Base-by-base conservation (phyloP, 169 alveolate genomes). In the Eimeria sp. region DNA sequence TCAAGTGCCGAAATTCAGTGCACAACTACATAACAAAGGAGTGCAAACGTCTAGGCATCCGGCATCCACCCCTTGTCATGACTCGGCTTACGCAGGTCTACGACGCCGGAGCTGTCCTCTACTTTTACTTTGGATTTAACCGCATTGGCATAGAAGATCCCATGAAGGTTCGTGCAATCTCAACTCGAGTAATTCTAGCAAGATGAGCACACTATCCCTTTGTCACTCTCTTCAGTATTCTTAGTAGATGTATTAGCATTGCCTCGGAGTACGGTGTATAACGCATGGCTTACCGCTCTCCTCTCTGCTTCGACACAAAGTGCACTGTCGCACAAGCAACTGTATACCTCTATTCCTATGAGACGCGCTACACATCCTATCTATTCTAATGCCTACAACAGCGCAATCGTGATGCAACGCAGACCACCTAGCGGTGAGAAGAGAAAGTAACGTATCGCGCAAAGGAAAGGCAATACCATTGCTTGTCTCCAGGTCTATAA, bases 101-200 rank as follows among this genome's bases (percentile, higher is more conserved):
- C 95, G 98, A 97, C 94, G 96, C 98, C 76, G 99, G 99, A 49
- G 98, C 98, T 52, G 97, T 97, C 60, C 97, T 98, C 95, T 98
- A 98, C 95, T 97, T 98, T 71, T 98, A 98, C 97, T 98, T 98
- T 83, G 98, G 98, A 10, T 97, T 97, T 72, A 85, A 77, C 43
- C 96, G 95, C 76, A 78, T 83, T 40, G 98, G 98, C 46, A 72
- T 97, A 16, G 88, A 89, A 54, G 95, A 97, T 74, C 99, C 98
- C 49, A 97, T 97, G 77, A 62, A 96, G 96, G 96, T 91, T 74
- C 83, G 83, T 74, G 54, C 54, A 13, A 14, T 14, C 4, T n/a
- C 56, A 40, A 20, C 33, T 1, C 76, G 20, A n/a, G 54, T 14
- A 33, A 16, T 71, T 14, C 33, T 11, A 27, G 49, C 52, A 11